These are phyloP conservation scores for Hypholoma sublateritium DNA, from an alignment of 768 basidiomycete genomes.

Conservation along the genomic window DNA sequence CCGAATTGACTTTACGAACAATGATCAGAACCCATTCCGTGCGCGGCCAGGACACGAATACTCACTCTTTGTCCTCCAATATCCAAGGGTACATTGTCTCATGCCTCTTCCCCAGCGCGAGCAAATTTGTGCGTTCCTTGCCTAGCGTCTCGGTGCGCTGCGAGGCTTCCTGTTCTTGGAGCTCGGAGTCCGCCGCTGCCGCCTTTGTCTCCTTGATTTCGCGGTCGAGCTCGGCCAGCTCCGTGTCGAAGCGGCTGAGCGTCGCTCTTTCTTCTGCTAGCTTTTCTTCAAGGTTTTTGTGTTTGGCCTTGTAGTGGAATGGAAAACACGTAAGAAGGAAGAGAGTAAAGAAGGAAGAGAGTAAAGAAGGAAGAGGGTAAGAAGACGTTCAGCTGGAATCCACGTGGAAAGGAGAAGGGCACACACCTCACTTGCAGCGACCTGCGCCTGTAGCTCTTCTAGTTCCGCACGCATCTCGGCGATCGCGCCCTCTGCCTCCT, in stretches of 20 bases:
- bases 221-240: constrained; percentile 80
- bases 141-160: constrained; percentile 62
- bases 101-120: constrained; percentile 55
- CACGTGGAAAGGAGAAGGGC: neutral
- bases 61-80: constrained; percentile 80
- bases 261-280: constrained; percentile 87
- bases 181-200: constrained; percentile 60
- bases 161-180: constrained; percentile 62
- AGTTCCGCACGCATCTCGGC: constrained; percentile 63
- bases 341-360: too few species aligned
- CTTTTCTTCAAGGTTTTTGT: constrained; percentile 65
- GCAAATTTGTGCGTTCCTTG: constrained; percentile 64
- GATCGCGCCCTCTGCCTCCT: constrained; percentile 45
- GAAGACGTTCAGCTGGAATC: neutral
- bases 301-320: constrained; percentile 40
- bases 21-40: neutral
- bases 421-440: constrained; percentile 45
- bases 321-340: too few species aligned
- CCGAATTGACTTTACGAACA: constrained; percentile 70
- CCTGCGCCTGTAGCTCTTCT: constrained; percentile 51
- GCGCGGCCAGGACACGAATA: constrained; percentile 12
- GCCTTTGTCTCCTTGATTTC: constrained; percentile 83
- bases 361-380: too few species aligned
- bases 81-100: constrained; percentile 92
- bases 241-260: constrained; percentile 84